phyloP scores from a whole-genome alignment of 2,329 filamentous ascomycete species.

The Penicillium sp. region DNA sequence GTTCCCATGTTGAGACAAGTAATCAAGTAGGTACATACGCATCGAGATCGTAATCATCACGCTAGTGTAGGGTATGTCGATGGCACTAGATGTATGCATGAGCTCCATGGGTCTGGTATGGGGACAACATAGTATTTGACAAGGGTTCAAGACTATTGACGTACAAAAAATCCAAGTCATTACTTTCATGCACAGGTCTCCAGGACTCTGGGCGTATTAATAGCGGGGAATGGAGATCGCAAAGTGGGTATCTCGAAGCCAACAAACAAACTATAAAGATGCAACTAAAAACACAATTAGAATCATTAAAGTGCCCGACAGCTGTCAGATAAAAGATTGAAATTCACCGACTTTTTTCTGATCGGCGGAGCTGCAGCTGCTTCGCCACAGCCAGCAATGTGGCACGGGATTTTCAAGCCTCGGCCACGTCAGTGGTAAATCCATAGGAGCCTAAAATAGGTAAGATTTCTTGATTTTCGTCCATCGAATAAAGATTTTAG shows the following conservation, averaged over 20 bases:
- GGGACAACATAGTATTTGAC: neutral
- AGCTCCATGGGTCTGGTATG: neutral
- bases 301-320: slow-evolving; percentile 2
- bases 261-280: slow-evolving; percentile 10
- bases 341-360: slow-evolving; percentile 21
- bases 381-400: slow-evolving; percentile 40
- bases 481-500: neutral
- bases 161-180: slow-evolving; percentile 13
- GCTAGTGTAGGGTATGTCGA: slow-evolving; percentile 7
- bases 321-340: slow-evolving; percentile 8
- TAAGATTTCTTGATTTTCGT: neutral
- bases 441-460: slow-evolving; percentile 9
- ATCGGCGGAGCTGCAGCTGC: slow-evolving; percentile 33
- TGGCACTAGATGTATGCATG: neutral
- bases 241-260: slow-evolving; percentile 11
- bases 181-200: slow-evolving; percentile 6
- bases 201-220: slow-evolving; percentile 10
- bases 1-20: slow-evolving; percentile 30
- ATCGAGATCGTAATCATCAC: slow-evolving; percentile 35
- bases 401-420: slow-evolving; percentile 22
- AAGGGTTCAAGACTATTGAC: neutral
- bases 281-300: slow-evolving; percentile 7
- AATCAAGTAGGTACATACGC: slow-evolving; percentile 25
- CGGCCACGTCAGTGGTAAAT: slow-evolving; percentile 36
- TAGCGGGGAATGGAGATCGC: neutral